Percentiles rank a stretch among this genome's conserved stretches.
Conservation (phyloP, 192 early-diverging fungal genomes). For the Backusella parvicylindrica region DNA sequence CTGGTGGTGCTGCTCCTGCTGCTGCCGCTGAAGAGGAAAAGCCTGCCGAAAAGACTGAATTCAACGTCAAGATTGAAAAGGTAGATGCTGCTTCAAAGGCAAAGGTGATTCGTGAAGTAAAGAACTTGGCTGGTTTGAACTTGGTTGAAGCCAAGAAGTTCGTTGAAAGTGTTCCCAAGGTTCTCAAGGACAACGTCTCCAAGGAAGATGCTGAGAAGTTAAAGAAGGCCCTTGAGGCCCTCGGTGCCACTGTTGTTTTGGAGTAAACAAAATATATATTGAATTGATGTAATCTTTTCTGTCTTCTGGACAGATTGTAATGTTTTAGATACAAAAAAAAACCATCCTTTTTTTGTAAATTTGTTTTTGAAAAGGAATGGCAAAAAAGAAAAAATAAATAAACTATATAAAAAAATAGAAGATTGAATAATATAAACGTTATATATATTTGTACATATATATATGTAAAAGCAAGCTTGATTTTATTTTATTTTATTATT, state of each 20-base stretch:
- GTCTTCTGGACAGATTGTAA: not conserved
- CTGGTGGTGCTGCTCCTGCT: conserved; percentile 54
- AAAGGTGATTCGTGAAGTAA: conserved; percentile 98
- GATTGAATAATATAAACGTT: not conserved
- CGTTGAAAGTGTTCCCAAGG: conserved; percentile 96
- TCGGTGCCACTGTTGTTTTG: conserved; percentile 91
- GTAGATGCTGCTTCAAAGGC: conserved; percentile 92
- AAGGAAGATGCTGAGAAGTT: conserved; percentile 99
- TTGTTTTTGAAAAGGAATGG: not conserved
- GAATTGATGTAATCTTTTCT: not conserved
- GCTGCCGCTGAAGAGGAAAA: conserved; percentile 82
- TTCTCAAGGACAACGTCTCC: conserved; percentile 80
- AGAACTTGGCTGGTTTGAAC: conserved; percentile 91
- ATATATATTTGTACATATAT: no score
- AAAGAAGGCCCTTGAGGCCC: conserved; percentile 88
- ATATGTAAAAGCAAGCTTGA: not conserved
- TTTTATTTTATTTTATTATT: not conserved
- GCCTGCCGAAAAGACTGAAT: conserved; percentile 87
- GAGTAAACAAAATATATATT: conserved; percentile 59
- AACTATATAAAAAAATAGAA: conserved; percentile 1
- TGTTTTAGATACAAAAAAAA: not conserved
- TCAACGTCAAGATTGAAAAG: conserved; percentile 95
- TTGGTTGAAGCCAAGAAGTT: conserved; percentile 99
- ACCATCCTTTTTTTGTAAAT: conserved; percentile 1
- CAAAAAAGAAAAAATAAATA: not conserved